A percentile compares a stretch with the other conserved stretches of the same genome.
phyloP scores from a whole-genome alignment of 225 moss, liverwort and hornwort species.

The Ulota crispa region DNA sequence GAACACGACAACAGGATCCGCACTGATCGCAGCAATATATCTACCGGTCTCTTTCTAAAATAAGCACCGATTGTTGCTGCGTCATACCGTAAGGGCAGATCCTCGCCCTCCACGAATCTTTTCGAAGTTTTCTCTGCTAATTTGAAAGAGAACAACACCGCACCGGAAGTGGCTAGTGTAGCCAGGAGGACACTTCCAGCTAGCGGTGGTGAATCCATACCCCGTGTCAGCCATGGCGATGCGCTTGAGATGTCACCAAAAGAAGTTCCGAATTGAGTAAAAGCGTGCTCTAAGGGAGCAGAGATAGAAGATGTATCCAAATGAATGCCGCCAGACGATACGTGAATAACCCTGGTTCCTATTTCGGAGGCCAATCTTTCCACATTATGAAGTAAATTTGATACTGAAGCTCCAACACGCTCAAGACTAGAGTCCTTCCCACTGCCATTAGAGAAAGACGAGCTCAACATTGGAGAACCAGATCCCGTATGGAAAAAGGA shows the following conservation, averaged over 20 bases:
- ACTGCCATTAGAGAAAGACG: slow-evolving; percentile 16
- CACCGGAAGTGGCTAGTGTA: slow-evolving; percentile 51
- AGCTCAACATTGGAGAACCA: slow-evolving; percentile 18
- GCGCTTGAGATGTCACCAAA: slow-evolving; percentile 48
- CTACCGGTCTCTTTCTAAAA: slow-evolving; percentile 65
- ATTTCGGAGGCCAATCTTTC: slow-evolving; percentile 48
- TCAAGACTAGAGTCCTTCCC: slow-evolving; percentile 35
- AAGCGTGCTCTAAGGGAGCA: slow-evolving; percentile 40
- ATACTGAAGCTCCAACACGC: slow-evolving; percentile 42
- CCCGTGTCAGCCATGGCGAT: slow-evolving; percentile 20
- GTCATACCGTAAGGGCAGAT: slow-evolving; percentile 78
- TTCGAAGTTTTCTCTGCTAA: slow-evolving; percentile 21
- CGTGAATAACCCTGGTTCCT: slow-evolving; percentile 43
- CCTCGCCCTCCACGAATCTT: slow-evolving; percentile 69
- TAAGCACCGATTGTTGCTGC: slow-evolving; percentile 58
- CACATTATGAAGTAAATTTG: slow-evolving; percentile 46
- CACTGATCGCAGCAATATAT: slow-evolving; percentile 56
- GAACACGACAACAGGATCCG: slow-evolving; percentile 69
- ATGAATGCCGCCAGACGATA: slow-evolving; percentile 44
- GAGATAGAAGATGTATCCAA: slow-evolving; percentile 48
- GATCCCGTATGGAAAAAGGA: background rate
- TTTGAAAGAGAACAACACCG: slow-evolving; percentile 50
- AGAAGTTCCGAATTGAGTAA: slow-evolving; percentile 46
- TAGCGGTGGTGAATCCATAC: slow-evolving; percentile 36
- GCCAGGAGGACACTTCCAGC: slow-evolving; percentile 53